These are phyloP conservation scores for Ophiostoma sp. DNA, from an alignment of 2,329 filamentous ascomycete species.

Conservation along the genomic window DNA sequence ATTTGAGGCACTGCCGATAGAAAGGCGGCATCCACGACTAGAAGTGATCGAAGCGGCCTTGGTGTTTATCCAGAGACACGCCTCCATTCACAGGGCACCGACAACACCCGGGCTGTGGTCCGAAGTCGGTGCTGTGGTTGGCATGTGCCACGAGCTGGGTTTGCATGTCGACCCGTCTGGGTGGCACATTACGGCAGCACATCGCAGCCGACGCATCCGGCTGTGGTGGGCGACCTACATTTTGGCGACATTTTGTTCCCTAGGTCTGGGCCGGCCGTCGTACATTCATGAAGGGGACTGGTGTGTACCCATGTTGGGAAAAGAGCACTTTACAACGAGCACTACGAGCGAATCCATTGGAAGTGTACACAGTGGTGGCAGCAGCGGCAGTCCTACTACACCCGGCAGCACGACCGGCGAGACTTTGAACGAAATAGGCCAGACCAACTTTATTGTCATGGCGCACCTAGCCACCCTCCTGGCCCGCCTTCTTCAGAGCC, in stretches of 20 bases:
- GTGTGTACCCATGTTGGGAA: background rate
- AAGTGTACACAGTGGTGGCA: too few relatives aligned
- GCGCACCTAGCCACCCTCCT: background rate
- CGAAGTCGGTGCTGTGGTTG: background rate
- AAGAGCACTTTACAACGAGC: background rate
- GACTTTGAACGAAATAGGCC: background rate
- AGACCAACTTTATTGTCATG: background rate
- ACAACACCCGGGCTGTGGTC: background rate
- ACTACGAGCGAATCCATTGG: background rate
- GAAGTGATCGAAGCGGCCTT: background rate
- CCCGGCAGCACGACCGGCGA: too few relatives aligned
- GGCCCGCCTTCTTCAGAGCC: background rate
- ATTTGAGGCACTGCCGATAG: background rate
- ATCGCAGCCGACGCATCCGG: slow-evolving; percentile 1
- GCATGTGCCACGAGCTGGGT: slow-evolving; percentile 7
- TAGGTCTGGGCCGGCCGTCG: background rate
- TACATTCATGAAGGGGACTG: background rate
- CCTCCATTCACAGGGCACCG: background rate
- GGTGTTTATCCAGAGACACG: background rate
- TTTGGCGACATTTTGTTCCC: background rate
- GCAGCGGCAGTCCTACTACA: too few relatives aligned
- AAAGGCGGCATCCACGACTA: background rate
- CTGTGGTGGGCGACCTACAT: background rate
- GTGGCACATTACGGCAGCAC: background rate
- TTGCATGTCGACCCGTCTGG: background rate